Conservation (phyloP, 371 early-diverging fungal genomes). For the Mucor mucedo region DNA sequence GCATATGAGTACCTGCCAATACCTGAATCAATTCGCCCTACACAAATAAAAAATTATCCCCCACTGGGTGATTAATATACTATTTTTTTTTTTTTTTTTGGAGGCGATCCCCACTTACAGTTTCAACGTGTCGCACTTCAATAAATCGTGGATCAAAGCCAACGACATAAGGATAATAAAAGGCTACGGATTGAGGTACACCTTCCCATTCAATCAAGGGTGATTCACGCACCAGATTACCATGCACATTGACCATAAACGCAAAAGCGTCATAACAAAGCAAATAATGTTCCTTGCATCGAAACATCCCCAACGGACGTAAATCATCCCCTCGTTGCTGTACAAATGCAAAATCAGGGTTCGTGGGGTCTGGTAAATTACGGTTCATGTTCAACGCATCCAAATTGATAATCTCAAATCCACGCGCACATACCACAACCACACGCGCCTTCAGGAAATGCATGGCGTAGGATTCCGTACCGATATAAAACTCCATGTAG, state of each 20-base stretch:
- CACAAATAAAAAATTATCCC: background rate
- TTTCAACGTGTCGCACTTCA: constrained; percentile 86
- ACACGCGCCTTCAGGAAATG: constrained; percentile 77
- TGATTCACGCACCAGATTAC: constrained; percentile 21
- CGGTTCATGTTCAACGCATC: constrained; percentile 72
- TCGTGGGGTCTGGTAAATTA: constrained; percentile 42
- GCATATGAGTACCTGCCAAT: constrained; percentile 49
- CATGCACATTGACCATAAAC: constrained; percentile 83
- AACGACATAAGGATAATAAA: constrained; percentile 81
- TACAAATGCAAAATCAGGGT: constrained; percentile 49
- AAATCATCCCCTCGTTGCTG: constrained; percentile 38
- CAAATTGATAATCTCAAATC: constrained; percentile 86
- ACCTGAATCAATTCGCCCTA: constrained; percentile 56
- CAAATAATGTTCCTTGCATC: constrained; percentile 79
- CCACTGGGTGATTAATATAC: background rate
- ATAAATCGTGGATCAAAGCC: constrained; percentile 91
- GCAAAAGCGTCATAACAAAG: constrained; percentile 93
- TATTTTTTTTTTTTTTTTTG: background rate
- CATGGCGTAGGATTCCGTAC: constrained; percentile 74
- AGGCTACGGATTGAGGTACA: constrained; percentile 66
- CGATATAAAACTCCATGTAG: constrained; percentile 79
- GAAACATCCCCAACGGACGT: constrained; percentile 83
- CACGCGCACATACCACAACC: constrained; percentile 79
- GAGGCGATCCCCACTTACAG: constrained; percentile 52
- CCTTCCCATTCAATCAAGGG: constrained; percentile 59